Evolutionary conservation across 805 yeast species (phyloP), one percentile per base, ranked within the genome.

Genomic region (Myxozyma neglecta): DNA sequence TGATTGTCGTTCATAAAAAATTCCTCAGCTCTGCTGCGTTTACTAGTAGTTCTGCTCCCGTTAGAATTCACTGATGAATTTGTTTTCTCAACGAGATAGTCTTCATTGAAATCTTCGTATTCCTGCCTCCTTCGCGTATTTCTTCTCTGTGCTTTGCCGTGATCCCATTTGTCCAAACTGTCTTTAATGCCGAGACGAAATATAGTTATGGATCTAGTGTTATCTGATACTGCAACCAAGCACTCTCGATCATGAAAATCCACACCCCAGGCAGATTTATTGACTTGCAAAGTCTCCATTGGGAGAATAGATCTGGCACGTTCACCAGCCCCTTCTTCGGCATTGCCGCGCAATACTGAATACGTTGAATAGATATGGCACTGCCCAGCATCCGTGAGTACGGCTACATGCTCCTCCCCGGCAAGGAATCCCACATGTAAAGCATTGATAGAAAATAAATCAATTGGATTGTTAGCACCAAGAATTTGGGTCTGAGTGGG

Each of bases 321-420:
- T 4, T 53, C 59, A 7, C 42, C 59, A 9, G 54, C 53, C 8
- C 56, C 61, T 50, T 48, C 53, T 14, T 36, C 13, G 7, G 24
- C 14, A 16, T 56, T 32, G 24, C 48, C 51, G 24, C 57, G 60
- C 43, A 56, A 16, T 13, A 63, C 43, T 11, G 56, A 47, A 7
- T 56, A 39, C n/a, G 57, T 61, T 8, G 65, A 24, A 45, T 63
- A 63, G 9, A 63, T 29, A 11, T 52, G 45, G 10, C 45, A 60
- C 42, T 58, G 62, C 4, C 66, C 66, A 24, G 66, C 66, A 39
- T 63, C 66, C 2, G 65, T 63, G 42, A 63, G 57, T 20, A 60
- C 47, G 13, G 56, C 66, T n/a, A 61, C n/a, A 29, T 54, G 49
- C 43, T 63, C 66, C 32, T 63, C 66, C 18, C 59, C 59, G 45